Conservation (phyloP, 2,329 filamentous ascomycete genomes). For the Neofusicoccum sp. region DNA sequence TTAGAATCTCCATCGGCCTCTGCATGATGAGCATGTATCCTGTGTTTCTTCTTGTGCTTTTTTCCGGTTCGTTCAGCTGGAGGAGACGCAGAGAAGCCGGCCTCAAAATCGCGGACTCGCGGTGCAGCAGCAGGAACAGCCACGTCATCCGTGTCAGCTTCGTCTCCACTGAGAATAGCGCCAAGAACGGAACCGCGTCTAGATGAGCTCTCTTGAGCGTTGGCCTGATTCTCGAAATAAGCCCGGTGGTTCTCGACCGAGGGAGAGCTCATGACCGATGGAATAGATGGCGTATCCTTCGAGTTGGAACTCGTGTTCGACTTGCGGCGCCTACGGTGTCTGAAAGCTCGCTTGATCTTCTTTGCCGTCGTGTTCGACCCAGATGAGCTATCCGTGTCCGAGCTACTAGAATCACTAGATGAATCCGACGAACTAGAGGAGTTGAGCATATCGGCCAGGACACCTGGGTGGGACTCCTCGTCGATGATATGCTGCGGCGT, state of each 20-base stretch:
- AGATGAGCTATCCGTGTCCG: conserved; percentile 66
- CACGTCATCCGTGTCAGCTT: conserved; percentile 51
- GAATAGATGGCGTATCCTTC: conserved; percentile 55
- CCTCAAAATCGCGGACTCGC: conserved; percentile 50
- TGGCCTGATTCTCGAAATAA: conserved; percentile 36
- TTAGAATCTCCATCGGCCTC: not conserved
- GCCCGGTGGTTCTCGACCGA: conserved; percentile 39
- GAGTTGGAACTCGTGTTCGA: conserved; percentile 72
- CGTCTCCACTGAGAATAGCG: conserved; percentile 52
- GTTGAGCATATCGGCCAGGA: conserved; percentile 78
- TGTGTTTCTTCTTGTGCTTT: conserved; percentile 50
- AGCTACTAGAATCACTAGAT: conserved; percentile 39
- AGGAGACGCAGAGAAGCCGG: conserved; percentile 33
- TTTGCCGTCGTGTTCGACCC: conserved; percentile 72
- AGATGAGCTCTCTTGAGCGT: conserved; percentile 24
- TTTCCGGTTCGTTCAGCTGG: conserved; percentile 40
- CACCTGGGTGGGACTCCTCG: conserved; percentile 82
- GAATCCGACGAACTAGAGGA: conserved; percentile 60
- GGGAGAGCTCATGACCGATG: conserved; percentile 47
- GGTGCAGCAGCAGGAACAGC: conserved; percentile 30
- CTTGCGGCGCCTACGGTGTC: conserved; percentile 69
- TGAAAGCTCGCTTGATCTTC: conserved; percentile 73
- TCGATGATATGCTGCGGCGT: conserved; percentile 92
- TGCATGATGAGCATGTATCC: conserved; percentile 31
- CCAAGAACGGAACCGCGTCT: conserved; percentile 38